Conservation (phyloP, 805 yeast species). For the Candida ipomoeae region DNA sequence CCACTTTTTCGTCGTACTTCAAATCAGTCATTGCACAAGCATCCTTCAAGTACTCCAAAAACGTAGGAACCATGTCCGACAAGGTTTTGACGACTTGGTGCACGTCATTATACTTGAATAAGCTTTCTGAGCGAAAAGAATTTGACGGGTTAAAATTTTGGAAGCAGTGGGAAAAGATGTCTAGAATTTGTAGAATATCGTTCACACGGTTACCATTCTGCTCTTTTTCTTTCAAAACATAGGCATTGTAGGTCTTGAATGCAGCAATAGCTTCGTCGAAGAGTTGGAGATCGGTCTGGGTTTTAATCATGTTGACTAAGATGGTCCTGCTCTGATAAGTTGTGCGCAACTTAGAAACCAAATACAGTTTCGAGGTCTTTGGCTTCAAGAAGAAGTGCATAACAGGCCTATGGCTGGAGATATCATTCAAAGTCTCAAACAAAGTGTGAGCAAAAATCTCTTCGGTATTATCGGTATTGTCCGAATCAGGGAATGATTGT, state of each 20-base stretch:
- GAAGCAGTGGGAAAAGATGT: conserved; percentile 31
- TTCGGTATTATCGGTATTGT: conserved; percentile 11
- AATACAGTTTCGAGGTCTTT: conserved; percentile 25
- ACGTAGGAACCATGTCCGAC: conserved; percentile 15
- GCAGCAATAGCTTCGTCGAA: conserved; percentile 44
- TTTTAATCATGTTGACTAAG: conserved; percentile 28
- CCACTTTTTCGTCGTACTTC: conserved; percentile 24
- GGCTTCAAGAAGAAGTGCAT: conserved; percentile 20
- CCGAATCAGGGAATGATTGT: conserved; percentile 31
- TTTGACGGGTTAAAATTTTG: conserved; percentile 35
- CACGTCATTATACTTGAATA: conserved; percentile 25
- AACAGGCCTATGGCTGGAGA: conserved; percentile 14
- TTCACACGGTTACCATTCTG: conserved; percentile 27
- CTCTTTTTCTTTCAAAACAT: conserved; percentile 30
- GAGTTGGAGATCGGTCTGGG: conserved; percentile 31
- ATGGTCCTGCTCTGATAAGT: conserved; percentile 37
- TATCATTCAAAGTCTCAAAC: conserved; percentile 26
- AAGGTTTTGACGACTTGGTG: conserved; percentile 22
- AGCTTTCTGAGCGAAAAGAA: conserved; percentile 19
- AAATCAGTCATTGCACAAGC: conserved; percentile 24
- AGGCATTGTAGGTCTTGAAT: conserved; percentile 32
- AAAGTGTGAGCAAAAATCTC: conserved; percentile 29
- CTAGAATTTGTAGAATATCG: conserved; percentile 32
- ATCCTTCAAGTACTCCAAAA: conserved; percentile 23
- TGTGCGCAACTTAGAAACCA: conserved; percentile 27